Percentiles rank a stretch among this genome's conserved stretches.
Evolutionary conservation across 2,329 filamentous ascomycete species (phyloP).

Genomic region (Colletotrichum noveboracense): DNA sequence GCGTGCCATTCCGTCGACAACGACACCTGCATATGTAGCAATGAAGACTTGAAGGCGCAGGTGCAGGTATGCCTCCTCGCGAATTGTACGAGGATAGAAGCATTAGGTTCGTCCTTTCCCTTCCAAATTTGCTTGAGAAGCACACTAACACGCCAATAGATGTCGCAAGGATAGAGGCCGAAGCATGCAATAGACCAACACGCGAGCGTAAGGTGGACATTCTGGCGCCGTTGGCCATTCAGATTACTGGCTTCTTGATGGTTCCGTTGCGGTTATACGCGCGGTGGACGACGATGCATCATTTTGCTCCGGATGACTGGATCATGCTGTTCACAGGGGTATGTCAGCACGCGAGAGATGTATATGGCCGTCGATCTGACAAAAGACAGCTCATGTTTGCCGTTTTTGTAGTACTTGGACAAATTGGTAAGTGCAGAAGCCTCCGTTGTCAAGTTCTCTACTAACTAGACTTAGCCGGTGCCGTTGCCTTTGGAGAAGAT

Average conservation of each 20-base stretch:
- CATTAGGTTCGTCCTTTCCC: constrained; percentile 25
- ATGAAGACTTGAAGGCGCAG: constrained; percentile 20
- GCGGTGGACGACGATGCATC: constrained; percentile 34
- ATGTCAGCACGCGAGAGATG: not conserved
- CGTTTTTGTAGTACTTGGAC: constrained; percentile 34
- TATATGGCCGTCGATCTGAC: not conserved
- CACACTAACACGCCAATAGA: constrained; percentile 27
- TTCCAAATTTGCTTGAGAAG: not conserved
- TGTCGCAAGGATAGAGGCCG: constrained; percentile 34
- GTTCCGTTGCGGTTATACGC: constrained; percentile 42
- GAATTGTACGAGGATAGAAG: constrained; percentile 29
- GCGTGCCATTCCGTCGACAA: constrained; percentile 27
- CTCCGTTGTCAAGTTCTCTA: not conserved
- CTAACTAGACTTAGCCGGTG: constrained; percentile 23
- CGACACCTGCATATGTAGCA: constrained; percentile 33
- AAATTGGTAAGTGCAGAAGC: constrained; percentile 29
- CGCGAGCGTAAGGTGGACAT: constrained; percentile 36
- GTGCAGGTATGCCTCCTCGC: constrained; percentile 28
- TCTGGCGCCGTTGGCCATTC: constrained; percentile 38
- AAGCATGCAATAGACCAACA: constrained; percentile 33
- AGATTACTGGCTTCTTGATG: constrained; percentile 37
- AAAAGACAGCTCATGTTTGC: constrained; percentile 31
- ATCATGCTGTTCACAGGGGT: constrained; percentile 40
- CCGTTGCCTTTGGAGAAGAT: constrained; percentile 38
- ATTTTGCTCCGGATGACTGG: constrained; percentile 43